Percentiles rank a stretch among this genome's conserved stretches.
phyloP scores from a whole-genome alignment of 495 filamentous ascomycete species.

The Letharia columbiana region DNA sequence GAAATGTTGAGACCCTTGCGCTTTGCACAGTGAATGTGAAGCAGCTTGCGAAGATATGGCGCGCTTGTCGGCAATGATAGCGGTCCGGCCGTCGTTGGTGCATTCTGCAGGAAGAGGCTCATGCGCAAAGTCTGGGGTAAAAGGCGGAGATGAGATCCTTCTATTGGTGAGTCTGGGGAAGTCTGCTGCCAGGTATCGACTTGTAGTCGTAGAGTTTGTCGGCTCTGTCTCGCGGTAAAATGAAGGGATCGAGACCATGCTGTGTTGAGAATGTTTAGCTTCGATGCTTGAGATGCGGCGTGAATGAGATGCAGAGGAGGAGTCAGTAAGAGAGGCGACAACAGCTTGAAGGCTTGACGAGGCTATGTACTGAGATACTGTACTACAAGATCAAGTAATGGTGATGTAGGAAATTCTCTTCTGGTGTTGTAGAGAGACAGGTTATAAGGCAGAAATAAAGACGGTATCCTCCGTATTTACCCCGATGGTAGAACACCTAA shows the following conservation, averaged over 20 bases:
- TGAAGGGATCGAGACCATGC: constrained; percentile 19
- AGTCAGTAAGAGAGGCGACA: constrained; percentile 8
- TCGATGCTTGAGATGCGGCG: constrained; percentile 4
- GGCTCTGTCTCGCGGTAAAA: constrained; percentile 23
- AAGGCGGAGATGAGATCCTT: constrained; percentile 15
- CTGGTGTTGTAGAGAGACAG: constrained; percentile 5
- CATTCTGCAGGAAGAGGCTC: constrained; percentile 22
- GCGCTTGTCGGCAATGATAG: constrained; percentile 28
- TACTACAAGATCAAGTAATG: neutral
- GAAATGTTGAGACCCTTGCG: constrained; percentile 16
- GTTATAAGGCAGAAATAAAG: neutral
- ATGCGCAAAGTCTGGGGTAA: constrained; percentile 27
- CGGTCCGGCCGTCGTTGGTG: constrained; percentile 18
- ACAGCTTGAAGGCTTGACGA: neutral
- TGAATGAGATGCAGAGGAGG: constrained; percentile 7
- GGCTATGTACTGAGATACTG: neutral
- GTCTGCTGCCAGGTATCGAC: constrained; percentile 25
- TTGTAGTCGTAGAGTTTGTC: constrained; percentile 15
- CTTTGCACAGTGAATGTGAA: constrained; percentile 1
- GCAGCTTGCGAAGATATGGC: constrained; percentile 13
- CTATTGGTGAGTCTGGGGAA: constrained; percentile 28
- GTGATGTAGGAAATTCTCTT: neutral
- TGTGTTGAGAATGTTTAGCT: constrained; percentile 9
- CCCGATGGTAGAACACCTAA: neutral
- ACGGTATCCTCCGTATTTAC: neutral